phyloP scores from a whole-genome alignment of 192 early-diverging fungal species.

The Endogone sp. region DNA sequence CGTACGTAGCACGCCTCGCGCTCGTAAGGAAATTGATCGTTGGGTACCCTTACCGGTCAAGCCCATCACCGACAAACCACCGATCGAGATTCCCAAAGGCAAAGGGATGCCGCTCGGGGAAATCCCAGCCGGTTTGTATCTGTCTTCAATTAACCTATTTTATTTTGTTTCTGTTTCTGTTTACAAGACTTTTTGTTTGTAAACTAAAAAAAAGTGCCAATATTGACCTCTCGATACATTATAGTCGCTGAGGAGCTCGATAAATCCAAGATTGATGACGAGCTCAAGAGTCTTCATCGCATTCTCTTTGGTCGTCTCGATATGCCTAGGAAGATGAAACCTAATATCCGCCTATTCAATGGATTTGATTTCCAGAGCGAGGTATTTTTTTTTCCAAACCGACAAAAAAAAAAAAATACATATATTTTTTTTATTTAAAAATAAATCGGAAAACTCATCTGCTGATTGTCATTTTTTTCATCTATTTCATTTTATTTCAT shows the following conservation, averaged over 20 bases:
- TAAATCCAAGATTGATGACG: constrained; percentile 22
- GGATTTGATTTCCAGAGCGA: constrained; percentile 15
- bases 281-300: constrained; percentile 14
- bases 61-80: constrained; percentile 21
- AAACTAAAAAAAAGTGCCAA: neutral
- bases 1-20: constrained; percentile 12
- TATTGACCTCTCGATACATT: neutral
- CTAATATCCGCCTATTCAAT: constrained; percentile 17
- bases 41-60: constrained; percentile 11
- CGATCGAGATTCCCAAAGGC: constrained; percentile 15
- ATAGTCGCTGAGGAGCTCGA: constrained; percentile 17
- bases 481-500: neutral
- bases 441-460: too few species aligned
- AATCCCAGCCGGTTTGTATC: constrained; percentile 21
- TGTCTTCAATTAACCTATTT: neutral
- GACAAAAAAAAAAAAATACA: neutral
- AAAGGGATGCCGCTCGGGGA: constrained; percentile 24
- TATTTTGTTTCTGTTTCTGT: neutral
- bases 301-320: constrained; percentile 17
- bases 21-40: constrained; percentile 30
- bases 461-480: too few species aligned
- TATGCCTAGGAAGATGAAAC: constrained; percentile 15
- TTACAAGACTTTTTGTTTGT: neutral
- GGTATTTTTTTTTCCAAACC: constrained; percentile 3
- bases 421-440: too few species aligned